phyloP scores from a whole-genome alignment of 140 eudicot genomes.

The Bidens hawaiensis region DNA sequence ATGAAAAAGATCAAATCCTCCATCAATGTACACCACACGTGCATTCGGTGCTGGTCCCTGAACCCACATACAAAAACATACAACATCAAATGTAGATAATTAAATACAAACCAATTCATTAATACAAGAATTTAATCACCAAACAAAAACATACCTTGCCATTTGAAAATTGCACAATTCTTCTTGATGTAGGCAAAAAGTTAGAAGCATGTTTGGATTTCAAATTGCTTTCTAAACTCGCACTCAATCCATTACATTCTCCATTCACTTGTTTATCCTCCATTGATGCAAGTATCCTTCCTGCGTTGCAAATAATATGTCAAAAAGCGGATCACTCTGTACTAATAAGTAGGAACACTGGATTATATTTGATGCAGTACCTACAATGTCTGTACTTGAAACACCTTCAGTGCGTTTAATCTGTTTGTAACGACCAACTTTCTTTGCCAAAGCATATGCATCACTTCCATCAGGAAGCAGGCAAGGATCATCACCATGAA shows the following conservation, averaged over 20 bases:
- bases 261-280: constrained; percentile 28
- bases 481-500: constrained; percentile 94
- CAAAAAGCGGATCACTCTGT: background rate
- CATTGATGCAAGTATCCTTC: constrained; percentile 58
- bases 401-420: constrained; percentile 93
- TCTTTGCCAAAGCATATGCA: constrained; percentile 88
- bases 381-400: constrained; percentile 95
- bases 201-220: constrained; percentile 41
- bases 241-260: constrained; percentile 18
- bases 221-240: constrained; percentile 6
- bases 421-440: constrained; percentile 85
- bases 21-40: constrained; percentile 81
- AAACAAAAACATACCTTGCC: constrained; percentile 54
- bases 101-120: background rate
- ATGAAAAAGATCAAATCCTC: constrained; percentile 88
- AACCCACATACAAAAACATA: background rate
- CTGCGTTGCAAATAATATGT: constrained; percentile 29
- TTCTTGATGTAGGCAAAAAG: constrained; percentile 83
- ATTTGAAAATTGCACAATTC: constrained; percentile 85
- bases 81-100: background rate
- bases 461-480: constrained; percentile 94
- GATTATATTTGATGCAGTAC: constrained; percentile 38
- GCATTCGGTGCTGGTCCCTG: constrained; percentile 86
- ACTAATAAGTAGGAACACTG: background rate
- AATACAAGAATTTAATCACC: background rate